Evolutionary conservation across 352 stramenopile species (phyloP), one percentile per base, ranked within the genome.

Genomic region (Thalassiosira livingstoniorum): DNA sequence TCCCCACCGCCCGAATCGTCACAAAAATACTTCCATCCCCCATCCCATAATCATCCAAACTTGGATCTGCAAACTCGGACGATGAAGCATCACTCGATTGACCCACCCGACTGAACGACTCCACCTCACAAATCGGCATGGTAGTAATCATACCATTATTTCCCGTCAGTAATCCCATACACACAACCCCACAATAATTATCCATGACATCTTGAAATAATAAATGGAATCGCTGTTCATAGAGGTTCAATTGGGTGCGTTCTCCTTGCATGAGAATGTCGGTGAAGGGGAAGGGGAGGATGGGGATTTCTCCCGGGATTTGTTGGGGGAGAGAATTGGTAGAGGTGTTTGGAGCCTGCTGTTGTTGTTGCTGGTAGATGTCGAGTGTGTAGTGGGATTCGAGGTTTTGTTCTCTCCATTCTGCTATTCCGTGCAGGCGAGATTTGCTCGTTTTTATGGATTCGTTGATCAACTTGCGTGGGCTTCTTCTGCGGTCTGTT

Each of bases 121-220:
- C 89, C 35, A 94, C 82, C 73, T 94, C 87, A 66, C 87, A 94
- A 0, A 94, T 32, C 18, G 89, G 87, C 37, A 94, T 55, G 0
- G 79, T 87, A n/a, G 91, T 85, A 39, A 94, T 84, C 69, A 94
- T 91, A 7, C 89, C 87, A 21, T 37, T 66, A 23, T 29, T 32
- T n/a, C 83, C 63, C 0, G 84, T 83, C 5, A 92, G 55, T 0
- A 92, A 39, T 68, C 86, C 88, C 86, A 93, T 91, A 1, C 69
- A 85, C 0, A 93, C 75, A 21, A 93, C 79, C 0, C 82, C 80
- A 34, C 64, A 76, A 77, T 91, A 82, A 57, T 91, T 70, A 2
- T 81, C 65, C 67, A 88, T 87, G 42, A 63, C 68, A 29, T 91
- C 74, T 13, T 87, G 57, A 60, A 93, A 93, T 1, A 93, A 35